Percentiles rank a stretch among this genome's conserved stretches.
These are phyloP conservation scores for Ajuga chamaepitys DNA, from an alignment of 257 asterid genomes.

Conservation along the genomic window DNA sequence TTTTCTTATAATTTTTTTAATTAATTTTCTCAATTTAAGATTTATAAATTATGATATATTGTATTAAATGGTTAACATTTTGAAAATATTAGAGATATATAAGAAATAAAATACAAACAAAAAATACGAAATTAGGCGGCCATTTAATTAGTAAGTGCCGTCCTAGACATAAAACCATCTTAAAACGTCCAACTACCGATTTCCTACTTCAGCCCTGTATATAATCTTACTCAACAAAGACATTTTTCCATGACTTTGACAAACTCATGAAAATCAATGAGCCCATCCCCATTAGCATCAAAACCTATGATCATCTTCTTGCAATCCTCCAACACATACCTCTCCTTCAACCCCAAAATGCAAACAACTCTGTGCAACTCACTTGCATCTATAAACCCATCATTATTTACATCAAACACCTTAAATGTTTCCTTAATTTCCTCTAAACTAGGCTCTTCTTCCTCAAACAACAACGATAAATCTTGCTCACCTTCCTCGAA, in stretches of 20 bases:
- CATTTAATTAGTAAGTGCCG: too few species aligned
- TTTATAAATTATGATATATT: too few species aligned
- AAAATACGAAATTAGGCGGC: too few species aligned
- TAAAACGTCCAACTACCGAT: too few species aligned
- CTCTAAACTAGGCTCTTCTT: slow-evolving; percentile 30
- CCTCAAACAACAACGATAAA: slow-evolving; percentile 21
- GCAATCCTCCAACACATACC: slow-evolving; percentile 24
- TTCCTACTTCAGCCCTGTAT: too few species aligned
- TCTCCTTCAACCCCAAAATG: slow-evolving; percentile 26
- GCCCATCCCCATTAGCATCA: slow-evolving; percentile 32
- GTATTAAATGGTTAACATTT: too few species aligned
- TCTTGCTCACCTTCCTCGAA: slow-evolving; percentile 16
- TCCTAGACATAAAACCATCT: too few species aligned
- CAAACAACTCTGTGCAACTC: slow-evolving; percentile 35
- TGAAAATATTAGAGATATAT: too few species aligned
- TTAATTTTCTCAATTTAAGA: too few species aligned
- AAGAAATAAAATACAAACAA: too few species aligned
- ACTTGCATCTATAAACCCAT: slow-evolving; percentile 39
- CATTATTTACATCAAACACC: slow-evolving; percentile 38
- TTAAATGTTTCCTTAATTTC: slow-evolving; percentile 35
- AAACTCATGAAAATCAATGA: slow-evolving; percentile 30
- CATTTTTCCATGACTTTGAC: slow-evolving; percentile 27
- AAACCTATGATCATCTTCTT: slow-evolving; percentile 27
- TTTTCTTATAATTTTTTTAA: too few species aligned
- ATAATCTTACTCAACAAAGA: neutral